These are phyloP conservation scores for Pyrenula massariospora DNA, from an alignment of 495 filamentous ascomycete genomes.

Conservation along the genomic window DNA sequence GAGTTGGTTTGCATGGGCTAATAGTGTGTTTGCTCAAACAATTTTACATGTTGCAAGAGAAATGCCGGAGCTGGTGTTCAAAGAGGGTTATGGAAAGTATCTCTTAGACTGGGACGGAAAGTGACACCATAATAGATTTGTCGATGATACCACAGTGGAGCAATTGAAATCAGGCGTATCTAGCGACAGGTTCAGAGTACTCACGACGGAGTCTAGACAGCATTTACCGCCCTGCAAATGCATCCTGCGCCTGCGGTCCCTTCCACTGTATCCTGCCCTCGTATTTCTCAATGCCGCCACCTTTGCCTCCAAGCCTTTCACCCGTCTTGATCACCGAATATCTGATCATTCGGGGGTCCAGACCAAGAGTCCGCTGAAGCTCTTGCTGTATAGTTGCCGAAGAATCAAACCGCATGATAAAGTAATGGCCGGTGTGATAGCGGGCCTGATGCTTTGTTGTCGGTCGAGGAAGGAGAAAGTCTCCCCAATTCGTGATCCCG, in stretches of 20 bases:
- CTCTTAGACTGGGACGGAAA: neutral
- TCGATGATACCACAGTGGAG: neutral
- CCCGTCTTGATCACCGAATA: slow-evolving; percentile 81
- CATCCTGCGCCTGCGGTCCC: neutral
- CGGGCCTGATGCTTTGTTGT: slow-evolving; percentile 64
- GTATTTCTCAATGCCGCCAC: neutral
- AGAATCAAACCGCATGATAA: slow-evolving; percentile 91
- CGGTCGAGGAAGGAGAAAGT: slow-evolving; percentile 67
- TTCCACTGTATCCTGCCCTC: neutral
- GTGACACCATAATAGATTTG: neutral
- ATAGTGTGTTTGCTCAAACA: slow-evolving; percentile 89
- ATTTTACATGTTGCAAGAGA: slow-evolving; percentile 78
- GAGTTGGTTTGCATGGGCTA: slow-evolving; percentile 97
- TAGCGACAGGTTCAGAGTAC: too few species aligned
- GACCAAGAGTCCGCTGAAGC: slow-evolving; percentile 60
- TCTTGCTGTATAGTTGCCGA: slow-evolving; percentile 56
- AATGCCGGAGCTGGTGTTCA: slow-evolving; percentile 83
- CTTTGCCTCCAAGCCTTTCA: neutral
- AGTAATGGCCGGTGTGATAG: slow-evolving; percentile 83
- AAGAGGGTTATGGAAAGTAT: slow-evolving; percentile 22
- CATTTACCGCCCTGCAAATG: too few species aligned
- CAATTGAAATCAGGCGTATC: too few species aligned
- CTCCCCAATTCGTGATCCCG: slow-evolving; percentile 87
- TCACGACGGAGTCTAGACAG: too few species aligned
- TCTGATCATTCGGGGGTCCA: slow-evolving; percentile 85